Evolutionary conservation across 2,329 filamentous ascomycete genomes (phyloP).

Genomic region (Calonectria pauciramosa): DNA sequence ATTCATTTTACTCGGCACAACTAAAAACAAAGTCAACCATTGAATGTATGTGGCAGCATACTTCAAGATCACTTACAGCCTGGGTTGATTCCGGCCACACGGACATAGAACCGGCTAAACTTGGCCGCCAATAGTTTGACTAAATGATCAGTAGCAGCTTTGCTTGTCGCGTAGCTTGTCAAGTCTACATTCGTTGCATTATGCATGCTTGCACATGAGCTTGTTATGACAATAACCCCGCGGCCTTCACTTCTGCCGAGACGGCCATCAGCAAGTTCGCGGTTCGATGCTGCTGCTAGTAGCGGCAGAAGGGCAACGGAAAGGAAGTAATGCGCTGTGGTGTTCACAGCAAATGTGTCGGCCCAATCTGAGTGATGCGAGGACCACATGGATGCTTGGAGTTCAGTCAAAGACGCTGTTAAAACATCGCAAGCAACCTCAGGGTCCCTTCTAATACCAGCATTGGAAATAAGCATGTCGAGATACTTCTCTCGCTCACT

Average conservation of each 20-base stretch:
- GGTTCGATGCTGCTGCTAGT: slow-evolving; percentile 55
- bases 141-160: slow-evolving; percentile 66
- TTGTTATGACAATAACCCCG: slow-evolving; percentile 62
- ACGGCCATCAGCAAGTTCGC: slow-evolving; percentile 51
- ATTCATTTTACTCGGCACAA: slow-evolving; percentile 53
- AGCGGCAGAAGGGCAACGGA: slow-evolving; percentile 61
- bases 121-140: slow-evolving; percentile 63
- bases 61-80: slow-evolving; percentile 45
- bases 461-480: slow-evolving; percentile 64
- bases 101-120: slow-evolving; percentile 53
- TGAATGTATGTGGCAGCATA: no score
- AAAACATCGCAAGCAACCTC: slow-evolving; percentile 58
- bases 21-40: slow-evolving; percentile 28
- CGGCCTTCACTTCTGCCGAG: slow-evolving; percentile 51
- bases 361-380: slow-evolving; percentile 58
- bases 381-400: slow-evolving; percentile 64
- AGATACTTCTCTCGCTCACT: slow-evolving; percentile 54
- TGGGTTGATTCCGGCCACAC: slow-evolving; percentile 51
- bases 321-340: slow-evolving; percentile 64
- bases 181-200: slow-evolving; percentile 66
- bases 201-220: slow-evolving; percentile 66
- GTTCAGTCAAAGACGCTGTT: slow-evolving; percentile 54
- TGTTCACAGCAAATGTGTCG: slow-evolving; percentile 61
- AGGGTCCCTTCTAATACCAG: slow-evolving; percentile 62
- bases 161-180: slow-evolving; percentile 65